Base-by-base conservation (phyloP, 202 grass and related monocot genomes). In the Cymbopogon flexuosus region DNA sequence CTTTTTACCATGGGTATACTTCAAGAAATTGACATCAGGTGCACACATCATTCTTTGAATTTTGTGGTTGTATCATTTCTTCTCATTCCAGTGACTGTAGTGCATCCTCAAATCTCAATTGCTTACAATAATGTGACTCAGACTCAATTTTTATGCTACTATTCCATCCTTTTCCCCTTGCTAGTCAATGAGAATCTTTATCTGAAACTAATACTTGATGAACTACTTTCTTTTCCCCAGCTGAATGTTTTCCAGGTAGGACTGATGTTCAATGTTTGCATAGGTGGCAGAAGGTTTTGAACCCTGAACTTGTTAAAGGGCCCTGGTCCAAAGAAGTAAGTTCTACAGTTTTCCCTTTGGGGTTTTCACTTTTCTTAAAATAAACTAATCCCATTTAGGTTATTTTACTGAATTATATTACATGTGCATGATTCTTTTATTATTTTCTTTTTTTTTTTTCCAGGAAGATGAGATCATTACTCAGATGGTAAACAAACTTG, bases 231-330 rank as follows among this genome's bases (percentile, higher is more conserved):
- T 89, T 57, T 21, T 41, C 8, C 70, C 33, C 87, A 93, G 91
- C 87, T 42, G 87, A 93, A 62, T 88, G 82, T 77, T 93, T 97
- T 82, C 94, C 89, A 18, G 89, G 86, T 60, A 86, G 94, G 82
- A 93, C 89, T 12, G 91, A 97, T 46, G 91, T 92, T 66, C 94
- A 97, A 77, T 97, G 94, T 78, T 80, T 97, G 73, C 94, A 97
- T 81, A 89, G 93, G 63, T 97, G 93, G 93, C 93, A 97, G 77
- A 97, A 97, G 40, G 93, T 93, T 87, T 81, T 97, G 39, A 93
- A 97, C 72, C 94, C 94, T 70, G 94, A 93, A 31, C 65, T 97
- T 62, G 77, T 97, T 24, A 97, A 97, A 87, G 94, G 91, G 21
- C 91, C 94, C 11, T 97, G 94, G 94, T 92, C 94, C 16, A 97